Conservation (phyloP, 2,329 filamentous ascomycete species). For the Chaetomiaceae sp. region DNA sequence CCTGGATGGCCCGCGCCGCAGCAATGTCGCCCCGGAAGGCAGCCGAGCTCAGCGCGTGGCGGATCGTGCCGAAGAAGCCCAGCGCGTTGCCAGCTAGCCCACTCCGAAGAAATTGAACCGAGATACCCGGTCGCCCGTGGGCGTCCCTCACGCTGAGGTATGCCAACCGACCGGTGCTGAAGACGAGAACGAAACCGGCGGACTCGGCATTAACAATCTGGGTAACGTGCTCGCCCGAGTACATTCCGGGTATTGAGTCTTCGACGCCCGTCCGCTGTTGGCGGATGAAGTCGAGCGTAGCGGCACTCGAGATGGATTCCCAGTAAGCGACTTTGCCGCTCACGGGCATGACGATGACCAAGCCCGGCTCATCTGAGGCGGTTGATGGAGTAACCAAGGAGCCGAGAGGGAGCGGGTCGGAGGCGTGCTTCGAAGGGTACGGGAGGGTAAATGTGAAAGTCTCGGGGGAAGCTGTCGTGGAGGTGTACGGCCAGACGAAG, state of each 20-base stretch:
- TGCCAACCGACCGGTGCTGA: conserved; percentile 79
- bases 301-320: conserved; percentile 88
- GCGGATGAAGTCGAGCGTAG: conserved; percentile 74
- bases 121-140: conserved; percentile 77
- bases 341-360: conserved; percentile 78
- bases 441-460: conserved; percentile 77
- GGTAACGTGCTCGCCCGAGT: conserved; percentile 69
- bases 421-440: conserved; percentile 58
- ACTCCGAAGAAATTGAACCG: conserved; percentile 67
- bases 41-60: conserved; percentile 64
- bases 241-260: conserved; percentile 64
- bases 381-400: conserved; percentile 74
- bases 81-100: conserved; percentile 49
- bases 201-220: conserved; percentile 77
- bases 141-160: conserved; percentile 81
- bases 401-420: conserved; percentile 73
- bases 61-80: conserved; percentile 76
- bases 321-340: conserved; percentile 87
- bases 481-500: conserved; percentile 83
- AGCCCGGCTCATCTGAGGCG: conserved; percentile 71
- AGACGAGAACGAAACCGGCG: conserved; percentile 77
- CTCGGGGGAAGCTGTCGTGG: conserved; percentile 61
- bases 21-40: conserved; percentile 70
- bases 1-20: conserved; percentile 68
- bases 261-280: conserved; percentile 78